phyloP scores from a whole-genome alignment of 164 flowering plant species.

The Aristolochia californica region DNA sequence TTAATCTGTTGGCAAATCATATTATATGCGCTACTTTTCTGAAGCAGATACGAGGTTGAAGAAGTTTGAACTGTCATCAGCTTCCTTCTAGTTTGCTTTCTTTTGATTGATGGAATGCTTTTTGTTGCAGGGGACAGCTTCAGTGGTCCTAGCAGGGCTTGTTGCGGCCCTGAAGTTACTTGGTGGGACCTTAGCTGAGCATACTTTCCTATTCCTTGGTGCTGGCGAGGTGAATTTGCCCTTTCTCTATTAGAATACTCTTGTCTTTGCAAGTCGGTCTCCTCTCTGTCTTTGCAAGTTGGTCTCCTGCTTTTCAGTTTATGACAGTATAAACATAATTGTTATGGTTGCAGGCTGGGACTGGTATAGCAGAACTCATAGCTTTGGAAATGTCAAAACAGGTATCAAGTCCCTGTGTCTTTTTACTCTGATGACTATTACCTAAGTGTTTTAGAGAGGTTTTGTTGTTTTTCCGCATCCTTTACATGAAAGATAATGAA shows the following conservation, averaged over 20 bases:
- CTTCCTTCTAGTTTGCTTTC: neutral
- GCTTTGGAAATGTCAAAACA: conserved; percentile 80
- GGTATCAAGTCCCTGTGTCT: conserved; percentile 22
- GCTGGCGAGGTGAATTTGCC: conserved; percentile 68
- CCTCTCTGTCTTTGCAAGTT: neutral
- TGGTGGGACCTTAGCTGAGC: conserved; percentile 66
- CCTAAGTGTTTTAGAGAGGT: neutral
- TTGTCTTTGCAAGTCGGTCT: neutral
- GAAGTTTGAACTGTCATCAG: no score
- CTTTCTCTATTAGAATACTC: neutral
- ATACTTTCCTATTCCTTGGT: conserved; percentile 81
- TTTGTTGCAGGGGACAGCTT: conserved; percentile 69
- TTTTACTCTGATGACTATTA: neutral
- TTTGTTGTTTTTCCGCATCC: neutral
- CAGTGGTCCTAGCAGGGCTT: conserved; percentile 89
- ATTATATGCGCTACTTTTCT: neutral
- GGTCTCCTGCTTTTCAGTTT: neutral
- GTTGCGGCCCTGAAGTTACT: conserved; percentile 54
- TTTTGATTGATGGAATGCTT: neutral
- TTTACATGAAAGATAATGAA: no score
- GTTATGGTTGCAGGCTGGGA: conserved; percentile 66
- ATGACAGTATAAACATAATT: no score
- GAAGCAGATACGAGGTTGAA: no score
- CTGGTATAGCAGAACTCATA: conserved; percentile 90
- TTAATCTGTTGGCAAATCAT: neutral